Evolutionary conservation across 108 stramenopile species (phyloP), one percentile per base, ranked within the genome.

Genomic region (Cylindrotheca fusiformis): DNA sequence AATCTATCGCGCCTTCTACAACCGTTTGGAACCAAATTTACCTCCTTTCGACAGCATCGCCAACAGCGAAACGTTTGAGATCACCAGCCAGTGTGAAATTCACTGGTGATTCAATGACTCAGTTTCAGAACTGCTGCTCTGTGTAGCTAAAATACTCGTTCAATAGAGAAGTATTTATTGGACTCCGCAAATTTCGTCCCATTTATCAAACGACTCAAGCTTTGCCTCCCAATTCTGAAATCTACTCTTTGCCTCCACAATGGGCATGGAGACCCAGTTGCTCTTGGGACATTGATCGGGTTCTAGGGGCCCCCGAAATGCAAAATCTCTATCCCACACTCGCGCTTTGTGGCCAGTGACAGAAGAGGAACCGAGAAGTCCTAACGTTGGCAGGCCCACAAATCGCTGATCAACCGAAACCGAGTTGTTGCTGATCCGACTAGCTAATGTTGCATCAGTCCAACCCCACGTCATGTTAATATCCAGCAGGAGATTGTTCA

Each of bases 261-360:
- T 59, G 28, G 82, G 82, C 82, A 83, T 83, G 27, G 71, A 63
- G 14, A 83, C 61, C 82, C 82, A 83, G 26, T 83, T 83, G 49
- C 66, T 60, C 51, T 57, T 21, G 20, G 78, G 78, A 63, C 78
- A 79, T 2, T 28, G 2, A 4, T 74, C 72, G 19, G 78, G 71
- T 47, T 31, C 10, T 4, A 74, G n/a, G 22, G 32, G 49, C 4
- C 69, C 74, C 33, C 82, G 72, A 48, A 62, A 83, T 19, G 82
- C 78, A 74, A 80, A 77, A 50, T 83, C 78, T 12, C 76, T 58
- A 51, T 77, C 68, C 82, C 82, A 83, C 23, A 83, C 64, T 64
- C 71, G 67, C 6, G 74, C 61, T 12, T 48, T 77, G 47, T 77
- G 68, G 1, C 76, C 78, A 4, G 78, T 77, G 1, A 52, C 32